Evolutionary conservation across 2,329 filamentous ascomycete species (phyloP).

Genomic region (Hymenoscyphus fructigenus): DNA sequence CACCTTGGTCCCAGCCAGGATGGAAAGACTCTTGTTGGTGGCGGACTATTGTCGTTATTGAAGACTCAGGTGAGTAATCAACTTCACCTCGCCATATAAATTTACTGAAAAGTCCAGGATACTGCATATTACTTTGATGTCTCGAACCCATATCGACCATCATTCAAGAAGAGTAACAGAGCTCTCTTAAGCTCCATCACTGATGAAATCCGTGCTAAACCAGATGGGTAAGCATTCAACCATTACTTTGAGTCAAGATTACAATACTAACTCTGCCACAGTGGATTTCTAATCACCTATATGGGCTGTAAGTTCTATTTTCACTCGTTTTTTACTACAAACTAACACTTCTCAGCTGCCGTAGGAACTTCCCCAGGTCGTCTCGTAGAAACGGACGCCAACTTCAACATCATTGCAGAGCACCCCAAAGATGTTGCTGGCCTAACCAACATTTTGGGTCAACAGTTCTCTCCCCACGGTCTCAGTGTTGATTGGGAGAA

Average conservation of each 20-base stretch:
- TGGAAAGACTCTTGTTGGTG: too few relatives aligned
- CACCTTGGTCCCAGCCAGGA: too few relatives aligned
- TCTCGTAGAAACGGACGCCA: constrained; percentile 58
- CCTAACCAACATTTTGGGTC: constrained; percentile 54
- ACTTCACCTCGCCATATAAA: neutral
- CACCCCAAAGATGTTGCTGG: constrained; percentile 57
- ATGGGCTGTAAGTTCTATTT: constrained; percentile 21
- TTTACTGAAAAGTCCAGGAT: constrained; percentile 41
- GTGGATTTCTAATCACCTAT: constrained; percentile 32
- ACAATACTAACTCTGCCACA: too few relatives aligned
- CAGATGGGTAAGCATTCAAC: constrained; percentile 42
- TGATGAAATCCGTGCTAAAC: constrained; percentile 63
- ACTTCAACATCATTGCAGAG: constrained; percentile 61
- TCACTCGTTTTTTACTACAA: neutral
- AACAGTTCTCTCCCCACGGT: constrained; percentile 63
- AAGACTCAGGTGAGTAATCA: constrained; percentile 47
- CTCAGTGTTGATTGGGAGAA: constrained; percentile 57
- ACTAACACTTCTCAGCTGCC: constrained; percentile 37
- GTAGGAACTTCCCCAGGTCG: constrained; percentile 58
- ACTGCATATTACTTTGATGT: constrained; percentile 63
- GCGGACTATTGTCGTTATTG: constrained; percentile 54
- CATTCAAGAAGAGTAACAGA: constrained; percentile 59
- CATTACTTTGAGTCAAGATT: too few relatives aligned
- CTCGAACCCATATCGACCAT: constrained; percentile 56
- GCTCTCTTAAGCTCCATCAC: constrained; percentile 58